These are phyloP conservation scores for Skeletonema grethae DNA, from an alignment of 108 stramenopile species.

Conservation along the genomic window DNA sequence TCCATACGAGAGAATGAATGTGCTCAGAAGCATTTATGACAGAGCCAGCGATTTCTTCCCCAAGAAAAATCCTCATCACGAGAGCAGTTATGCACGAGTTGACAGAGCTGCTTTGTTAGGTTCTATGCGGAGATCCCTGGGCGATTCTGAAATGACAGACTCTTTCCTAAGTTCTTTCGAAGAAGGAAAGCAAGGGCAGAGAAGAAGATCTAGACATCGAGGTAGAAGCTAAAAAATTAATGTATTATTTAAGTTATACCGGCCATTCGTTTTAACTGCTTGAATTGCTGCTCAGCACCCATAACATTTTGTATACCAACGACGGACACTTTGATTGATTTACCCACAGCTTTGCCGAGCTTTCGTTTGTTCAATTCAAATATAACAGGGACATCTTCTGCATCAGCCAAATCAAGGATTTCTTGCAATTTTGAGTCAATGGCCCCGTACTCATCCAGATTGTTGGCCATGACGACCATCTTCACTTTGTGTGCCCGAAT, in stretches of 20 bases:
- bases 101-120: conserved; percentile 36
- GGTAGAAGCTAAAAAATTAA: too few relatives aligned
- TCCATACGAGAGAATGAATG: conserved; percentile 30
- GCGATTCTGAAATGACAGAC: conserved; percentile 8
- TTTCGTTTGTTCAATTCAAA: conserved; percentile 85
- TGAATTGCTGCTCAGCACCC: conserved; percentile 90
- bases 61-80: not conserved
- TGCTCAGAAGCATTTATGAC: conserved; percentile 30
- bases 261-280: conserved; percentile 61
- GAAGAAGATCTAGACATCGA: conserved; percentile 2
- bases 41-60: conserved; percentile 41
- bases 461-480: conserved; percentile 91
- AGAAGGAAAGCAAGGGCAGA: not conserved
- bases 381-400: conserved; percentile 75
- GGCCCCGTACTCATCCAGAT: conserved; percentile 87
- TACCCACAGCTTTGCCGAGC: conserved; percentile 90
- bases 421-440: conserved; percentile 87
- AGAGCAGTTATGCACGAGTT: conserved; percentile 31
- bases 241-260: conserved; percentile 25
- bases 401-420: conserved; percentile 74
- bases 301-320: conserved; percentile 92
- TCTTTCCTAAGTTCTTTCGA: conserved; percentile 3
- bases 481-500: conserved; percentile 88
- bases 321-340: conserved; percentile 85
- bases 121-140: conserved; percentile 30